These are phyloP conservation scores for Euphorbia lathyris DNA, from an alignment of 345 rosid species.

Conservation along the genomic window DNA sequence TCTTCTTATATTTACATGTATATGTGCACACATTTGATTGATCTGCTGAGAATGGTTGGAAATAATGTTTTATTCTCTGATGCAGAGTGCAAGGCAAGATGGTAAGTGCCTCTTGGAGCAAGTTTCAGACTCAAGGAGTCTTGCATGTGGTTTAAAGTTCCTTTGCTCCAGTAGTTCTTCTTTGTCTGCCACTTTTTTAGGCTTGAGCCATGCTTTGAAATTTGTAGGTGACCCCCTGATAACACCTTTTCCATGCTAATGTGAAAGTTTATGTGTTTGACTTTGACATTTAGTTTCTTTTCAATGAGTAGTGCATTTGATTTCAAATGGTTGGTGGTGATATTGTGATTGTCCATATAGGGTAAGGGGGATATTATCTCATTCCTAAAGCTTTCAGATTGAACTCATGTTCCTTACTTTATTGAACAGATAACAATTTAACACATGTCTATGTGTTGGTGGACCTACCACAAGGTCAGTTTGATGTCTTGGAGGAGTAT, in stretches of 20 bases:
- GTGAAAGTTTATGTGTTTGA: constrained; percentile 13
- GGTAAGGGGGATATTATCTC: neutral
- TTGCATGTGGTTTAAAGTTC: constrained; percentile 76
- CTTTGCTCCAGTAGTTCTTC: constrained; percentile 62
- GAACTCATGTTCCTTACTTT: neutral
- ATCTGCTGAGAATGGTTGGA: constrained; percentile 9
- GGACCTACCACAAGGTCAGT: neutral
- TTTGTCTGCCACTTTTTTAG: constrained; percentile 53
- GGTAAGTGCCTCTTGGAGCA: constrained; percentile 84
- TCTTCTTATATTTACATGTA: neutral
- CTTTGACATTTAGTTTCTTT: neutral
- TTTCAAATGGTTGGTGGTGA: constrained; percentile 7
- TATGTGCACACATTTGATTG: constrained; percentile 1
- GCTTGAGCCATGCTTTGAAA: constrained; percentile 74
- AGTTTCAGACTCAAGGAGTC: constrained; percentile 79
- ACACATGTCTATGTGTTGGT: neutral
- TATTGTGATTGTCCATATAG: neutral
- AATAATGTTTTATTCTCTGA: constrained; percentile 18
- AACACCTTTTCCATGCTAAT: constrained; percentile 19
- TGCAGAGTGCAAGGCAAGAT: constrained; percentile 81
- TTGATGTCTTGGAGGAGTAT: no score
- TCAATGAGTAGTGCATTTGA: neutral
- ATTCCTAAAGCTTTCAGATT: no score
- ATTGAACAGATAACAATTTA: neutral
- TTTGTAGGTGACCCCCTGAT: constrained; percentile 43